phyloP scores from a whole-genome alignment of 148 eudicot species.

The Vaccinium myrtillus region DNA sequence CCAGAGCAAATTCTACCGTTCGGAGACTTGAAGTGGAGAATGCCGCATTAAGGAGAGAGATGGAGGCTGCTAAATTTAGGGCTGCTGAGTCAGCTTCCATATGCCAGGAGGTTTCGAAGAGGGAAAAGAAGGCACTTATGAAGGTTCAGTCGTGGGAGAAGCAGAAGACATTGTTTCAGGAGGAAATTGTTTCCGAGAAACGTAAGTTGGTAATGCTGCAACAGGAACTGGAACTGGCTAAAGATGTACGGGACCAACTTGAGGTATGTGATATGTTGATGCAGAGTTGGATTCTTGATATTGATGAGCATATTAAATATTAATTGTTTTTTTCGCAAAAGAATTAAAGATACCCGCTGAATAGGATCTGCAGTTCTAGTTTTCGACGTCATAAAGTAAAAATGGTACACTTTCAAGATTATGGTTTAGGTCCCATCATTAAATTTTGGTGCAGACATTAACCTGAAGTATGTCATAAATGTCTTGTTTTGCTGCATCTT shows the following conservation, averaged over 20 bases:
- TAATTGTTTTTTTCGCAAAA: neutral
- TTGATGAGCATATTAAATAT: neutral
- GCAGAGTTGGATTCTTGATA: slow-evolving; percentile 6
- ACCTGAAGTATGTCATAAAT: neutral
- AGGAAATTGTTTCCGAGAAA: slow-evolving; percentile 73
- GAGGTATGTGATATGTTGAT: slow-evolving; percentile 80
- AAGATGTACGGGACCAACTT: slow-evolving; percentile 49
- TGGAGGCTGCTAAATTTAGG: slow-evolving; percentile 81
- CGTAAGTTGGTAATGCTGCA: slow-evolving; percentile 53
- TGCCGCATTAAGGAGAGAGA: slow-evolving; percentile 51
- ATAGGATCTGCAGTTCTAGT: neutral
- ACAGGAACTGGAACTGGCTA: slow-evolving; percentile 59
- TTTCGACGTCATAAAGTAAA: neutral
- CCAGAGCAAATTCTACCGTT: slow-evolving; percentile 69
- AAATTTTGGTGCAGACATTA: neutral
- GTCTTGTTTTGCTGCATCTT: neutral
- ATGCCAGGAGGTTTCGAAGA: slow-evolving; percentile 69
- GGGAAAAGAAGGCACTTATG: slow-evolving; percentile 71
- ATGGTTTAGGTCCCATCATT: neutral
- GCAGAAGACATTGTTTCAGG: slow-evolving; percentile 66
- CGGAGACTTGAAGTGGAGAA: slow-evolving; percentile 80
- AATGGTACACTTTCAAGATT: neutral
- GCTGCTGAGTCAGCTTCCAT: slow-evolving; percentile 84
- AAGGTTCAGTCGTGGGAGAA: slow-evolving; percentile 83
- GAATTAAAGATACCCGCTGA: neutral